phyloP scores from a whole-genome alignment of 2,329 filamentous ascomycete genomes.

The Neonectria sp. region DNA sequence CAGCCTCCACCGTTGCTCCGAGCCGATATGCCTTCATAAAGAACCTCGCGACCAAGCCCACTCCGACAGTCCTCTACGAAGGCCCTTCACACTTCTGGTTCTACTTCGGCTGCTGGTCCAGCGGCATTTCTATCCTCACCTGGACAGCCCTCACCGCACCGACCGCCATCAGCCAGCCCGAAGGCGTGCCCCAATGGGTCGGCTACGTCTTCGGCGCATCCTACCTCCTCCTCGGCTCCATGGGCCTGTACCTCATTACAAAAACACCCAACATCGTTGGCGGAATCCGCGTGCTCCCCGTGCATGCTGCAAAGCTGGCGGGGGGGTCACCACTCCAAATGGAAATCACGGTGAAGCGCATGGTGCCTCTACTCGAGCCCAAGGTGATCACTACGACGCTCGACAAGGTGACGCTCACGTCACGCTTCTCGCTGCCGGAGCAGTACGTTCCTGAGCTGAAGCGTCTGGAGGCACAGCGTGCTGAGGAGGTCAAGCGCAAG shows the following conservation, averaged over 20 bases:
- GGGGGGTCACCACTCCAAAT: conserved; percentile 58
- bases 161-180: conserved; percentile 55
- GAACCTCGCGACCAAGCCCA: conserved; percentile 69
- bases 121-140: conserved; percentile 60
- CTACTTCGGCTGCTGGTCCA: conserved; percentile 71
- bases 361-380: conserved; percentile 63
- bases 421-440: conserved; percentile 57
- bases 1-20: conserved; percentile 39
- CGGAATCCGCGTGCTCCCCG: conserved; percentile 69
- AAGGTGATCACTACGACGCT: conserved; percentile 58
- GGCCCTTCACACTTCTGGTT: conserved; percentile 76
- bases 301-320: conserved; percentile 38
- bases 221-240: conserved; percentile 71
- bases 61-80: conserved; percentile 74
- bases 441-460: conserved; percentile 55
- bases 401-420: conserved; percentile 53
- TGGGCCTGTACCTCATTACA: conserved; percentile 73
- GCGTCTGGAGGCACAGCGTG: conserved; percentile 49
- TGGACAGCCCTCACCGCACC: conserved; percentile 56
- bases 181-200: conserved; percentile 70
- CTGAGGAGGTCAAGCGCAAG: conserved; percentile 56
- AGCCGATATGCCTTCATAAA: conserved; percentile 65
- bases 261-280: conserved; percentile 72
- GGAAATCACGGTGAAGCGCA: conserved; percentile 67
- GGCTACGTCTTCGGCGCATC: conserved; percentile 70